Conservation (phyloP, 306 rosid genomes). For the Begonia loranthoides region DNA sequence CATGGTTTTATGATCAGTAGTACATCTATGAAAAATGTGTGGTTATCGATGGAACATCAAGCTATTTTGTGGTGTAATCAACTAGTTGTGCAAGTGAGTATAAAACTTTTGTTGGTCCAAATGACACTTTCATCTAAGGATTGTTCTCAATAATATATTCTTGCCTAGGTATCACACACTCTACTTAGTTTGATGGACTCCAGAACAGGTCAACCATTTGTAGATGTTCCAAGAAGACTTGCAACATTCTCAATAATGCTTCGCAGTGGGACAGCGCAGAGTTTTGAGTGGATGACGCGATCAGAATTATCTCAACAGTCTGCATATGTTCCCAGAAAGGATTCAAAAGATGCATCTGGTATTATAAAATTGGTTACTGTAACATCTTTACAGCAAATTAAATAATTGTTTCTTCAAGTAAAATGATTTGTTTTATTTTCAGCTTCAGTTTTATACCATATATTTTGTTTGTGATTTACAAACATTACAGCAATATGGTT, state of each 20-base stretch:
- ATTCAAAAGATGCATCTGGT: constrained; percentile 47
- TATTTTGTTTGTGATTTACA: background rate
- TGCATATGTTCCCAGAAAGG: constrained; percentile 26
- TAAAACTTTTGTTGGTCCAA: constrained; percentile 9
- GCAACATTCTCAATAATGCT: constrained; percentile 65
- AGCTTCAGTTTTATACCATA: background rate
- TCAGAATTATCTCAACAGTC: constrained; percentile 30
- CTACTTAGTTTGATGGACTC: constrained; percentile 84
- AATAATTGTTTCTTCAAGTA: background rate
- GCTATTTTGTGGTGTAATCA: constrained; percentile 98
- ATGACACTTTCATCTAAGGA: constrained; percentile 11
- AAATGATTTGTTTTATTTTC: too few relatives aligned
- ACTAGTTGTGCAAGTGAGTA: constrained; percentile 78
- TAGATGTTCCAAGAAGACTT: constrained; percentile 46
- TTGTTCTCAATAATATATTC: constrained; percentile 22
- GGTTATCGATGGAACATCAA: constrained; percentile 99
- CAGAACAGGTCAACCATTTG: constrained; percentile 61
- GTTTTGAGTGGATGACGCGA: constrained; percentile 47
- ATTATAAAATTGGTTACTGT: constrained; percentile 8
- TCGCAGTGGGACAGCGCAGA: constrained; percentile 68
- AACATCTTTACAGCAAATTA: background rate
- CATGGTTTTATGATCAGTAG: constrained; percentile 97
- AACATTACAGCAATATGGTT: constrained; percentile 2
- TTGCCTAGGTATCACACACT: constrained; percentile 76
- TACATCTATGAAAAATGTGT: constrained; percentile 86